Conservation (phyloP, 768 basidiomycete genomes). For the Hericium coralloides region DNA sequence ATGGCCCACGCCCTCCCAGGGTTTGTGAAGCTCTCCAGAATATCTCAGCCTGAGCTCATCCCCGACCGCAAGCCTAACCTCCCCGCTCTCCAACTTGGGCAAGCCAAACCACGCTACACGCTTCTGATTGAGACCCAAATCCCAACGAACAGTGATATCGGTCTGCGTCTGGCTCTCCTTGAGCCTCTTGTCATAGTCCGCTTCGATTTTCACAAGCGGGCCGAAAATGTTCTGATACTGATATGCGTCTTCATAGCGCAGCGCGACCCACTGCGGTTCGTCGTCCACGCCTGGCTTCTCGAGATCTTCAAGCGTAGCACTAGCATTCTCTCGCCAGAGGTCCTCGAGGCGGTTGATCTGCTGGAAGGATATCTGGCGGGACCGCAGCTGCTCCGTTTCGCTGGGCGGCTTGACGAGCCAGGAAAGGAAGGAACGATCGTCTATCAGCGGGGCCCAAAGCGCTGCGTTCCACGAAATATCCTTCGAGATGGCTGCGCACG, state of each 20-base stretch:
- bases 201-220: slow-evolving; percentile 98
- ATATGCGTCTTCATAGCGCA: slow-evolving; percentile 96
- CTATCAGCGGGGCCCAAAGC: slow-evolving; percentile 97
- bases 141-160: slow-evolving; percentile 94
- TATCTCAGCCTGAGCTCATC: slow-evolving; percentile 92
- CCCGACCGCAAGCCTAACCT: slow-evolving; percentile 93
- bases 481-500: slow-evolving; percentile 93
- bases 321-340: slow-evolving; percentile 93
- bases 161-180: slow-evolving; percentile 99
- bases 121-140: slow-evolving; percentile 96
- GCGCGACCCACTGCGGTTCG: slow-evolving; percentile 86
- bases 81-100: slow-evolving; percentile 96
- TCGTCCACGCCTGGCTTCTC: slow-evolving; percentile 98
- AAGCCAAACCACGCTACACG: slow-evolving; percentile 96
- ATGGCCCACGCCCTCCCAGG: slow-evolving; percentile 97
- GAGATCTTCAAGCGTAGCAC: slow-evolving; percentile 90
- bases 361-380: slow-evolving; percentile 92
- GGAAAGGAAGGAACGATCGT: slow-evolving; percentile 96
- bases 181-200: slow-evolving; percentile 95
- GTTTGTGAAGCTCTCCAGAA: slow-evolving; percentile 78
- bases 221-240: slow-evolving; percentile 99
- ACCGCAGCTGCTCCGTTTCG: slow-evolving; percentile 92
- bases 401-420: slow-evolving; percentile 98
- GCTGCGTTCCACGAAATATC: slow-evolving; percentile 99
- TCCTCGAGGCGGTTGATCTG: slow-evolving; percentile 98